Evolutionary conservation across 2,329 filamentous ascomycete species (phyloP).

Genomic region (Kalaharituber pfeilii): DNA sequence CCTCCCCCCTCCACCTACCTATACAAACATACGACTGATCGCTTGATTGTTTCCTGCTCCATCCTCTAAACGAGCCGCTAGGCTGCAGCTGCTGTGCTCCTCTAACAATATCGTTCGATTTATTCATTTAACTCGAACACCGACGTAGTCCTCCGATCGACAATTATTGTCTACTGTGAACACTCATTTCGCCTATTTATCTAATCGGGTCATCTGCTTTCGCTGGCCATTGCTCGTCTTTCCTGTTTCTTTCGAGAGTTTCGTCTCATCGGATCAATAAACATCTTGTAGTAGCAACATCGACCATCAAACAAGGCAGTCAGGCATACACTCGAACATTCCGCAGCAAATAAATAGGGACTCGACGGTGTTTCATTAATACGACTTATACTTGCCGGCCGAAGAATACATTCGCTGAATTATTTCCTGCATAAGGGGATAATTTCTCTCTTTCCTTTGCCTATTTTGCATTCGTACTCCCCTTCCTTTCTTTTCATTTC

Average conservation of each 20-base stretch:
- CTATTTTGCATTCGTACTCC: not conserved
- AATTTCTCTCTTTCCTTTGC: too few species aligned
- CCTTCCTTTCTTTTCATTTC: not conserved
- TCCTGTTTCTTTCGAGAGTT: not conserved
- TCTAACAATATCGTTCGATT: not conserved
- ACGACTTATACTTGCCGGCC: not conserved
- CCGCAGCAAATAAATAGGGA: not conserved
- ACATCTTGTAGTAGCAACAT: too few species aligned
- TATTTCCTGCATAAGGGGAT: too few species aligned
- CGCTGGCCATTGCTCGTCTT: not conserved
- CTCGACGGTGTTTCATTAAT: not conserved
- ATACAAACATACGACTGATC: too few species aligned
- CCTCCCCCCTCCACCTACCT: too few species aligned
- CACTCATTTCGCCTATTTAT: too few species aligned
- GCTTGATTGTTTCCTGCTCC: too few species aligned
- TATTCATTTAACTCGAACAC: not conserved
- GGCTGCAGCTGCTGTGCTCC: constrained; percentile 8
- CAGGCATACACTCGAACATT: not conserved
- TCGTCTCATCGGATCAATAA: too few species aligned
- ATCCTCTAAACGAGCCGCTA: not conserved
- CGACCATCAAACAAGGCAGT: not conserved
- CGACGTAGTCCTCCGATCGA: not conserved
- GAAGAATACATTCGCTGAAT: not conserved
- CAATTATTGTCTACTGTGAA: not conserved
- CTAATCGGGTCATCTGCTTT: not conserved